Percentiles rank a stretch among this genome's conserved stretches.
phyloP scores from a whole-genome alignment of 2,329 filamentous ascomycete genomes.

The Fusarium coffeatum region DNA sequence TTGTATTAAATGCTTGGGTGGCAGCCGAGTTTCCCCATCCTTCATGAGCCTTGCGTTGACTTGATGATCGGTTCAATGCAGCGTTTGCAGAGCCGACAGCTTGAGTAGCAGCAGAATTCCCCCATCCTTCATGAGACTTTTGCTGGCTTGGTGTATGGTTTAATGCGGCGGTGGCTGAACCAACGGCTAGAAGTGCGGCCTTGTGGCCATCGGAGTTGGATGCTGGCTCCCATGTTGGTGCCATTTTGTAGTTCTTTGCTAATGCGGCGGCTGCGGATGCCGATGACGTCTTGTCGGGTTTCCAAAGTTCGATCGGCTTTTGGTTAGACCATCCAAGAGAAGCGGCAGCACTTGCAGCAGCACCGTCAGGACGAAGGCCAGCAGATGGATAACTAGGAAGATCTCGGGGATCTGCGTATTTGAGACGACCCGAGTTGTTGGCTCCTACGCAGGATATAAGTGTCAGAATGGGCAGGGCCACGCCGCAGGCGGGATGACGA shows the following conservation, averaged over 20 bases:
- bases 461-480: conserved; percentile 24
- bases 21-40: conserved; percentile 76
- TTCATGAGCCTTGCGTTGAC: conserved; percentile 44
- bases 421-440: conserved; percentile 61
- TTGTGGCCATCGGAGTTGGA: conserved; percentile 75
- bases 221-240: conserved; percentile 70
- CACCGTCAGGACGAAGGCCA: conserved; percentile 66
- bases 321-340: conserved; percentile 78
- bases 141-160: conserved; percentile 40
- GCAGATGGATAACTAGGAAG: conserved; percentile 79
- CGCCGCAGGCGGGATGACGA: conserved; percentile 24
- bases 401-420: conserved; percentile 77
- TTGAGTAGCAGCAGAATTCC: conserved; percentile 76
- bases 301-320: conserved; percentile 74
- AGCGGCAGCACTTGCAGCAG: conserved; percentile 80
- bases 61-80: conserved; percentile 44
- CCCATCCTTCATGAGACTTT: conserved; percentile 57
- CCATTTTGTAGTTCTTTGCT: conserved; percentile 57
- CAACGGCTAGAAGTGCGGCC: conserved; percentile 75
- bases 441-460: conserved; percentile 39
- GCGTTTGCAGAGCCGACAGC: conserved; percentile 61
- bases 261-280: conserved; percentile 58
- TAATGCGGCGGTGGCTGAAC: conserved; percentile 51
- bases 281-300: conserved; percentile 67
- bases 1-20: conserved; percentile 68